Conservation (phyloP, 2,329 filamentous ascomycete species). For the Lecanicillium sp. region DNA sequence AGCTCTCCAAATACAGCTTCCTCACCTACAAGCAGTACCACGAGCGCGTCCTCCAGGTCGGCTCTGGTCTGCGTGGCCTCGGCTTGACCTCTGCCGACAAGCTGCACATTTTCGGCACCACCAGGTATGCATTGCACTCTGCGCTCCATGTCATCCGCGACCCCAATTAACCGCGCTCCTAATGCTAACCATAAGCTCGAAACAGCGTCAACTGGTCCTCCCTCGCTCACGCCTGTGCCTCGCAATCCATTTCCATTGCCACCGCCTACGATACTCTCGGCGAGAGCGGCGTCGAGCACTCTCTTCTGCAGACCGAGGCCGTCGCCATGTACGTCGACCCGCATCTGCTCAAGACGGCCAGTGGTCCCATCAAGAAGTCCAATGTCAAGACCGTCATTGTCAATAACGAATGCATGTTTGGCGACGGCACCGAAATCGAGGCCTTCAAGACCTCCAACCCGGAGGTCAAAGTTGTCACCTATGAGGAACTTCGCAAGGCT, state of each 20-base stretch:
- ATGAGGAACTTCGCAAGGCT: slow-evolving; percentile 45
- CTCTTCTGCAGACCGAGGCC: slow-evolving; percentile 71
- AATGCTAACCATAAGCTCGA: slow-evolving; percentile 5
- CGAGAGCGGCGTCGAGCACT: slow-evolving; percentile 75
- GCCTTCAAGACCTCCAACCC: slow-evolving; percentile 48
- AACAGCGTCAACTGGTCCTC: slow-evolving; percentile 72
- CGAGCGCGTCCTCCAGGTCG: slow-evolving; percentile 58
- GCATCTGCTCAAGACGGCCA: slow-evolving; percentile 57
- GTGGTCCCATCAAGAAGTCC: slow-evolving; percentile 45
- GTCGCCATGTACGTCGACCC: slow-evolving; percentile 83
- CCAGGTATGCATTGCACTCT: slow-evolving; percentile 44
- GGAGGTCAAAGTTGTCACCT: slow-evolving; percentile 43
- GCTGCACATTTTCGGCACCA: slow-evolving; percentile 78
- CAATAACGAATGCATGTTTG: slow-evolving; percentile 49
- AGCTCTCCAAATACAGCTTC: slow-evolving; percentile 70
- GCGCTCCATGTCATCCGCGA: background rate
- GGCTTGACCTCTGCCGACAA: slow-evolving; percentile 60
- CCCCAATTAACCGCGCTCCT: background rate
- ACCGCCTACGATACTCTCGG: slow-evolving; percentile 94
- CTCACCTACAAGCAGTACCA: slow-evolving; percentile 75
- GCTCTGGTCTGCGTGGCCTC: slow-evolving; percentile 64
- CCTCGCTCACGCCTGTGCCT: slow-evolving; percentile 66
- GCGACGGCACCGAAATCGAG: slow-evolving; percentile 41
- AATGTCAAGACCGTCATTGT: slow-evolving; percentile 54
- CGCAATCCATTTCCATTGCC: slow-evolving; percentile 85